Evolutionary conservation across 805 yeast species (phyloP).

Genomic region (Candida namnaoensis): DNA sequence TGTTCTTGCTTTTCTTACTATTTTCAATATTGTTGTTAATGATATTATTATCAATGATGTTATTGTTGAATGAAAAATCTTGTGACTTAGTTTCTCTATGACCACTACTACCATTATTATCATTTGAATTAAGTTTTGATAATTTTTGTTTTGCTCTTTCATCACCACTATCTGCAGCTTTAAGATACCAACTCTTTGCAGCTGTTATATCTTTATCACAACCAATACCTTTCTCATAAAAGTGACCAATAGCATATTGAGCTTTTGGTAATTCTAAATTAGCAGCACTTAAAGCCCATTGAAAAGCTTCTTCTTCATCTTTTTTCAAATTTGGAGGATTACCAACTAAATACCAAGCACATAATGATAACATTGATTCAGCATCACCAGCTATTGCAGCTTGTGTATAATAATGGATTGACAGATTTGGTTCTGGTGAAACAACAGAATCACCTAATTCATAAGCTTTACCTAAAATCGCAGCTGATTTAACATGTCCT

Average conservation of each 20-base stretch:
- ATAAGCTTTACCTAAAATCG: slow-evolving; percentile 73
- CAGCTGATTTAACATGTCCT: slow-evolving; percentile 76
- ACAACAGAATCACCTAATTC: slow-evolving; percentile 63
- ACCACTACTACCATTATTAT: too few relatives aligned
- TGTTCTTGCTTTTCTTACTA: too few relatives aligned
- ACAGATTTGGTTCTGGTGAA: slow-evolving; percentile 71
- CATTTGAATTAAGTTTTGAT: neutral
- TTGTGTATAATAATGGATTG: slow-evolving; percentile 87
- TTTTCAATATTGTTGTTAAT: too few relatives aligned
- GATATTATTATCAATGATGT: too few relatives aligned
- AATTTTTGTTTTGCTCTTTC: slow-evolving; percentile 36
- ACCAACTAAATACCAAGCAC: slow-evolving; percentile 96
- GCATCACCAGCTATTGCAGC: slow-evolving; percentile 89
- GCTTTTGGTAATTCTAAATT: slow-evolving; percentile 68
- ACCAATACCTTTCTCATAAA: slow-evolving; percentile 84
- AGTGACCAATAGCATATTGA: slow-evolving; percentile 76
- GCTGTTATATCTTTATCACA: slow-evolving; percentile 47
- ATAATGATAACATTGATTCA: slow-evolving; percentile 82
- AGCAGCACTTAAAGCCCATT: slow-evolving; percentile 92
- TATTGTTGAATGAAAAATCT: too few relatives aligned
- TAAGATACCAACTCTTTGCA: slow-evolving; percentile 68
- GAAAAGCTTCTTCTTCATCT: slow-evolving; percentile 81
- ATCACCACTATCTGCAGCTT: slow-evolving; percentile 60
- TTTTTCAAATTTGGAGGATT: slow-evolving; percentile 72
- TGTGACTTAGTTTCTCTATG: too few relatives aligned